A percentile compares a stretch with the other conserved stretches of the same genome.
Evolutionary conservation across 176 grass and related monocot species (phyloP).

Genomic region (Oryza officinalis): DNA sequence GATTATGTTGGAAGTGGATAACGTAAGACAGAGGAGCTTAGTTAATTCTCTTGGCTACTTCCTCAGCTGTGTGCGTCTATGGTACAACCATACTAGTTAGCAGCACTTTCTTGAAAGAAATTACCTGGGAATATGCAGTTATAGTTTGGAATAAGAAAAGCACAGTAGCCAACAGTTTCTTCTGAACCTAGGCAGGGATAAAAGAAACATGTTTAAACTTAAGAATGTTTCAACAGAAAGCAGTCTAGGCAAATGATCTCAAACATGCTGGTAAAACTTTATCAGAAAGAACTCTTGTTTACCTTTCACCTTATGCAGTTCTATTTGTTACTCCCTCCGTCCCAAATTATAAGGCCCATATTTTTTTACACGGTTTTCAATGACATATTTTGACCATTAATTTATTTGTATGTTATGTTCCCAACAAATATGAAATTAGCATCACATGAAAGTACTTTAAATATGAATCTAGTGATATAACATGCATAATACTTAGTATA

Average conservation of each 20-base stretch:
- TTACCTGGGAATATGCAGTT: background rate
- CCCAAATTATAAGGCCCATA: too few species aligned
- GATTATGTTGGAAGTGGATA: background rate
- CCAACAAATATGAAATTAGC: too few species aligned
- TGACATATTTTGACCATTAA: too few species aligned
- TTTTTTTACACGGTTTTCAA: too few species aligned
- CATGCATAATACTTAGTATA: too few species aligned
- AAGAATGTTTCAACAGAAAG: slow-evolving; percentile 6
- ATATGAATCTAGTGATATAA: too few species aligned
- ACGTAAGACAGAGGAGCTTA: background rate
- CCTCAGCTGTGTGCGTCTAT: slow-evolving; percentile 6
- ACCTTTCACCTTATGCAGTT: background rate
- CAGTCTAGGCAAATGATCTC: slow-evolving; percentile 12
- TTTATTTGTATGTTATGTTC: too few species aligned
- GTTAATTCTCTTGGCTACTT: slow-evolving; percentile 3
- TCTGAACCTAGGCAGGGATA: background rate
- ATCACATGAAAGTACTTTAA: too few species aligned
- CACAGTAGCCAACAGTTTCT: background rate
- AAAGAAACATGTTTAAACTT: slow-evolving; percentile 16
- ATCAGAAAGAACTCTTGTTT: background rate
- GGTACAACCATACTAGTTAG: background rate
- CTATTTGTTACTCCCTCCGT: slow-evolving; percentile 20
- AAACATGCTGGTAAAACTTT: slow-evolving; percentile 15
- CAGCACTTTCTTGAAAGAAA: background rate
- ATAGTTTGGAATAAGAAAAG: slow-evolving; percentile 13